phyloP scores from a whole-genome alignment of 805 yeast genomes.

The Starmerella roubikii region DNA sequence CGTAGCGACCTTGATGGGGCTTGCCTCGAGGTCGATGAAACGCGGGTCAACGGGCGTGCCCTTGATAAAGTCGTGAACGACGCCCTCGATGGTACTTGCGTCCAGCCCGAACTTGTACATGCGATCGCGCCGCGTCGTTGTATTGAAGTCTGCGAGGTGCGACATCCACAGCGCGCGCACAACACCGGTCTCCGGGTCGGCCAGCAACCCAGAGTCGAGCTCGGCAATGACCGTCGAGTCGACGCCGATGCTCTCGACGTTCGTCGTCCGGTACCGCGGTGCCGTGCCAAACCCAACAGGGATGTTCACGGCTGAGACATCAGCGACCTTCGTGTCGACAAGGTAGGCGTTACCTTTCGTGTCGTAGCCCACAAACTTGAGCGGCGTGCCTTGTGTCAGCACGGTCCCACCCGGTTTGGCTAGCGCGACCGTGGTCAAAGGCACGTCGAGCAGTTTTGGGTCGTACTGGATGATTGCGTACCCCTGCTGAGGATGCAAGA shows the following conservation, averaged over 20 bases:
- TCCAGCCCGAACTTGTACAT: constrained; percentile 66
- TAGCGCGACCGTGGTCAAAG: constrained; percentile 47
- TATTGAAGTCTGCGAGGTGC: constrained; percentile 57
- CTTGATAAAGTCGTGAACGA: constrained; percentile 43
- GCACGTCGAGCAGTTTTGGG: constrained; percentile 57
- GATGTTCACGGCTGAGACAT: constrained; percentile 57
- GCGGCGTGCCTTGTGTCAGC: constrained; percentile 59
- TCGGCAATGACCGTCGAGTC: constrained; percentile 61
- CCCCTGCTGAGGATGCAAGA: constrained; percentile 76
- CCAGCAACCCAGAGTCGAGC: constrained; percentile 62
- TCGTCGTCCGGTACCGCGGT: constrained; percentile 78
- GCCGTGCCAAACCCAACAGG: constrained; percentile 47
- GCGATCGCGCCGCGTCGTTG: constrained; percentile 44
- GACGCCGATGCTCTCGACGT: constrained; percentile 60
- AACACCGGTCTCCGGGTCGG: constrained; percentile 56
- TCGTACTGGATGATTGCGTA: constrained; percentile 76
- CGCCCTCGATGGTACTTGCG: constrained; percentile 46
- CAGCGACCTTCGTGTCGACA: constrained; percentile 64
- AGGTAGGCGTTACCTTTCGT: constrained; percentile 54
- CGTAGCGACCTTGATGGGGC: constrained; percentile 49
- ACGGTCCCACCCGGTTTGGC: not conserved
- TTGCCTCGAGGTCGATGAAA: constrained; percentile 69
- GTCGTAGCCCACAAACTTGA: constrained; percentile 71
- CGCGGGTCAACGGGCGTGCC: constrained; percentile 30
- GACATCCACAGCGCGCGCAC: constrained; percentile 78